Base-by-base conservation (phyloP, 352 stramenopile genomes). In the Phytophthora pseudosyringae region DNA sequence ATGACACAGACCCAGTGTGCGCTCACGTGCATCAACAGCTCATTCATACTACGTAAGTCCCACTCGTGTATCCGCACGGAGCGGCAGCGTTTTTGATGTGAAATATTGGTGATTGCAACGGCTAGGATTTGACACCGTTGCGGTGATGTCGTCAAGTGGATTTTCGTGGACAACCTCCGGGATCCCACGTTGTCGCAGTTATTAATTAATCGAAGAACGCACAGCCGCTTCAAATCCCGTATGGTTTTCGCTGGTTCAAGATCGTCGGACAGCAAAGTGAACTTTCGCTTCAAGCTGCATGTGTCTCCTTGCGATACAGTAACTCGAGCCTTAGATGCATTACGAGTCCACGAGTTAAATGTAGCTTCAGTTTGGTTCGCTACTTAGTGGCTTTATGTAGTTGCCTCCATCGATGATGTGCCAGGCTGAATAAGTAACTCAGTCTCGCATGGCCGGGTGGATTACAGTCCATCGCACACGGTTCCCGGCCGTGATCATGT, bases 221-320 rank as follows among this genome's bases (percentile, higher is more conserved):
- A 25, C 11, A 44, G 21, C 44, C 15, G 16, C 0, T 15, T 45
- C 51, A 59, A 59, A 59, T 59, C 52, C 28, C 40, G 13, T 5
- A 8, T 50, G 39, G 18, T 40, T 10, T 25, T 43, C 39, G 21
- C 21, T 21, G 21, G 21, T 21, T 21, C 21, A 21, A 21, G 29
- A 28, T 29, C 39, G 51, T 59, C 39, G 52, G 52, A 59, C 52
- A 59, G 52, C 51, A 59, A 59, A 59, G 9, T 36, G 48, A 11
- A 36, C 5, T 31, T 44, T 55, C 18, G 31, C 21, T 21, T 21
- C 21, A 21, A 21, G 21, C 21, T 21, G 21, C 21, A 21, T 21
- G 21, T 21, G 21, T 21, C 21, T 21, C 21, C 21, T 21, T 21
- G 21, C 21, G 21, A 21, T 21, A 21, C 21, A 21, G 21, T 21